phyloP scores from a whole-genome alignment of 495 filamentous ascomycete genomes.

The Penicillium paxilli region DNA sequence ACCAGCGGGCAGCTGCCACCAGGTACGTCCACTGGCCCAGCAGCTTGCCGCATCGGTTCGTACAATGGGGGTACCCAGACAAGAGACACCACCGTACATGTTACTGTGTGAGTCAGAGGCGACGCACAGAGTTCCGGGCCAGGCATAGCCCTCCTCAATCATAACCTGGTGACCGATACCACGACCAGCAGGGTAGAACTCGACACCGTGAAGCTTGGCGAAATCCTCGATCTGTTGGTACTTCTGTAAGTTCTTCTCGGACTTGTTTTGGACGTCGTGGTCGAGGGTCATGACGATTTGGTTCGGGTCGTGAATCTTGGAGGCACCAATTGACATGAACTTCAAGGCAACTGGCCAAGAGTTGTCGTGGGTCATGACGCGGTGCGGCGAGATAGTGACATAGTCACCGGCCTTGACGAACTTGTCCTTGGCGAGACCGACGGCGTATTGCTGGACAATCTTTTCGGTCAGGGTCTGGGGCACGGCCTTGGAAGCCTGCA shows the following conservation, averaged over 20 bases:
- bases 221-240: constrained; percentile 86
- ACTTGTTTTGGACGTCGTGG: constrained; percentile 91
- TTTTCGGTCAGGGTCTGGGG: constrained; percentile 87
- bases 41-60: constrained; percentile 84
- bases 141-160: constrained; percentile 80
- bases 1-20: constrained; percentile 89
- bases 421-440: constrained; percentile 72
- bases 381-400: constrained; percentile 71
- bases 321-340: constrained; percentile 86
- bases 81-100: constrained; percentile 78
- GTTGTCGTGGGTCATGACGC: constrained; percentile 94
- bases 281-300: constrained; percentile 91
- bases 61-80: constrained; percentile 67
- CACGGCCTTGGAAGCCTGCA: constrained; percentile 31
- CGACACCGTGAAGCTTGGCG: constrained; percentile 74
- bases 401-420: constrained; percentile 76
- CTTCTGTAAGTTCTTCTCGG: constrained; percentile 78
- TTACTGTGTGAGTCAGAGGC: constrained; percentile 85
- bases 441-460: constrained; percentile 78
- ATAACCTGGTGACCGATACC: constrained; percentile 93
- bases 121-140: constrained; percentile 82
- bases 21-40: constrained; percentile 81
- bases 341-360: constrained; percentile 82
- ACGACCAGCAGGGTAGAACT: constrained; percentile 79
- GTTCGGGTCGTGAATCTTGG: constrained; percentile 65